Percentiles rank a stretch among this genome's conserved stretches.
Evolutionary conservation across 2,329 filamentous ascomycete species (phyloP).

Genomic region (Scolecobasidium constrictum): DNA sequence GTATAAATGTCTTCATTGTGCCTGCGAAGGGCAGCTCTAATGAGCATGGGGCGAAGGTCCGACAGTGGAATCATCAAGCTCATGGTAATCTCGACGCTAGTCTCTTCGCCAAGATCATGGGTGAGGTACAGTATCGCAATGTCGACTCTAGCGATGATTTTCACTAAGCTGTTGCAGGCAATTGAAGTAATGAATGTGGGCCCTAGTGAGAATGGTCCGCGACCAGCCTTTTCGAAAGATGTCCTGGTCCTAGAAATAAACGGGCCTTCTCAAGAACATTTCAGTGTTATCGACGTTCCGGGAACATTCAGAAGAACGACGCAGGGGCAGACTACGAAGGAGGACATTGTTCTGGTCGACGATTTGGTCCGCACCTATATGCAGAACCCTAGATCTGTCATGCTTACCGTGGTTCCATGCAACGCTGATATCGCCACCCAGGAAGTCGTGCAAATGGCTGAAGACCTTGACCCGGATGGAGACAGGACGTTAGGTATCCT

Average conservation of each 20-base stretch:
- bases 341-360: slow-evolving; percentile 34
- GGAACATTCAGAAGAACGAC: slow-evolving; percentile 38
- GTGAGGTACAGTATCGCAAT: neutral
- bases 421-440: slow-evolving; percentile 44
- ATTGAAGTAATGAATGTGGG: slow-evolving; percentile 16
- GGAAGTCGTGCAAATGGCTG: slow-evolving; percentile 37
- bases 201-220: slow-evolving; percentile 11
- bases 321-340: slow-evolving; percentile 27
- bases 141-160: neutral
- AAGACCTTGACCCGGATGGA: slow-evolving; percentile 33
- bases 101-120: slow-evolving; percentile 3
- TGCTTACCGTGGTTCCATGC: slow-evolving; percentile 34
- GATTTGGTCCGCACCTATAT: slow-evolving; percentile 36
- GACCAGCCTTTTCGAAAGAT: slow-evolving; percentile 27
- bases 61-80: slow-evolving; percentile 1
- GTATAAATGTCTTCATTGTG: slow-evolving; percentile 11
- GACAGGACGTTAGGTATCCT: slow-evolving; percentile 45
- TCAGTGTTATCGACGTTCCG: slow-evolving; percentile 40
- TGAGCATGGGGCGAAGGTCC: neutral
- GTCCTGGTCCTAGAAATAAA: slow-evolving; percentile 14
- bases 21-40: slow-evolving; percentile 16
- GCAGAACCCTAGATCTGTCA: slow-evolving; percentile 29
- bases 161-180: neutral
- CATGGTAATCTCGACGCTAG: neutral
- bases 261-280: slow-evolving; percentile 18